A percentile compares a stretch with the other conserved stretches of the same genome.
These are phyloP conservation scores for Corniculantispora saksenae DNA, from an alignment of 2,329 filamentous ascomycete genomes.

Conservation along the genomic window DNA sequence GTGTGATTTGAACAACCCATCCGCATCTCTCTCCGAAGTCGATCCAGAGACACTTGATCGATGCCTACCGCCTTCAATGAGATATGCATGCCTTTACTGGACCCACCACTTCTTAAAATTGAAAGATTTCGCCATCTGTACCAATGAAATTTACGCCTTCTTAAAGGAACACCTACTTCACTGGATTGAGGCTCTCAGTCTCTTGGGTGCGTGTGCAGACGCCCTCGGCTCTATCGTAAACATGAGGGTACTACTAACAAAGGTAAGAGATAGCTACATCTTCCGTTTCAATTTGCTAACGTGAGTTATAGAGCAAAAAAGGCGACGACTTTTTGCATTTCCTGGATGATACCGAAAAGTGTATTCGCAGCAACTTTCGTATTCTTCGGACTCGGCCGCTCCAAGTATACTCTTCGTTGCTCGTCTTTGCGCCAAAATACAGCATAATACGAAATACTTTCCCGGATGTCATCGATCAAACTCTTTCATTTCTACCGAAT, in stretches of 20 bases:
- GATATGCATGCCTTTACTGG: conserved; percentile 45
- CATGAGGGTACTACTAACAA: background rate
- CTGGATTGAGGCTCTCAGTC: conserved; percentile 42
- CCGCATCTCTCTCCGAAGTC: conserved; percentile 27
- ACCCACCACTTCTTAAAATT: conserved; percentile 32
- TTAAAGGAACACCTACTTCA: conserved; percentile 41
- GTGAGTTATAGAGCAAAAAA: background rate
- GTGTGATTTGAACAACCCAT: conserved; percentile 32
- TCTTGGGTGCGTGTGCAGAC: conserved; percentile 29
- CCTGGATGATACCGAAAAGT: background rate
- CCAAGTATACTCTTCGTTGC: background rate
- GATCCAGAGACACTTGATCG: conserved; percentile 25
- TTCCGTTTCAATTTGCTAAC: background rate
- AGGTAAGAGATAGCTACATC: background rate
- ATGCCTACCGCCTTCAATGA: conserved; percentile 32
- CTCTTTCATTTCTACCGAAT: background rate
- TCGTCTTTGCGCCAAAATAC: background rate
- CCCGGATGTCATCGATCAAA: background rate
- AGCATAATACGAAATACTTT: background rate
- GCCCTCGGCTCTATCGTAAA: background rate
- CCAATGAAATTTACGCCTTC: conserved; percentile 34
- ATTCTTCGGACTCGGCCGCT: background rate
- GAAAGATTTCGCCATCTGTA: conserved; percentile 26
- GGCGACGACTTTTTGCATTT: background rate
- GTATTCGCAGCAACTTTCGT: background rate